Percentiles rank a stretch among this genome's conserved stretches.
phyloP scores from a whole-genome alignment of 1,139 yeast genomes.

The Saccharomyces hybrid region DNA sequence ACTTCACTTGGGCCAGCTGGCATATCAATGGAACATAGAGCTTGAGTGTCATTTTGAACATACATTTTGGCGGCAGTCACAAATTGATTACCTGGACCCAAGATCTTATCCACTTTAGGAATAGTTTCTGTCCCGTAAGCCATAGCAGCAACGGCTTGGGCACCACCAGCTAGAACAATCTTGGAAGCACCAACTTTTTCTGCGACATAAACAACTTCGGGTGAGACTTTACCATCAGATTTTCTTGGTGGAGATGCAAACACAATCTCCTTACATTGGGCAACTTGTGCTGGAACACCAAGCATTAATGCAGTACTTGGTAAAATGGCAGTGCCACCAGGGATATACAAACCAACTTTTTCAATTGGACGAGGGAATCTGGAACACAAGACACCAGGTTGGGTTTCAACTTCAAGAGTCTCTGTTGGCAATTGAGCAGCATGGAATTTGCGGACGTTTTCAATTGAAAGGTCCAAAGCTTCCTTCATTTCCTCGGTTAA shows the following conservation, averaged over 20 bases:
- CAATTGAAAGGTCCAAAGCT: slow-evolving; percentile 84
- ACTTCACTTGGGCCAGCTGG: slow-evolving; percentile 99
- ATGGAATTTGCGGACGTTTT: slow-evolving; percentile 86
- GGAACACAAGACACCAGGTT: slow-evolving; percentile 89
- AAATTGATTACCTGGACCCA: slow-evolving; percentile 98
- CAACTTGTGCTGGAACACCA: slow-evolving; percentile 98
- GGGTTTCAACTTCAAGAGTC: slow-evolving; percentile 78
- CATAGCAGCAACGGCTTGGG: slow-evolving; percentile 97
- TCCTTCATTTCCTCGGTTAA: slow-evolving; percentile 68
- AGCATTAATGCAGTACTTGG: slow-evolving; percentile 98
- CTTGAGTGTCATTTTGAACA: slow-evolving; percentile 91
- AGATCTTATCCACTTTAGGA: slow-evolving; percentile 89
- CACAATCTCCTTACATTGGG: slow-evolving; percentile 90
- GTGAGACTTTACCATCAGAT: slow-evolving; percentile 79
- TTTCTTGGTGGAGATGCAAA: slow-evolving; percentile 96
- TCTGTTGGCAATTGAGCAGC: slow-evolving; percentile 76
- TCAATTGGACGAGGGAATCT: slow-evolving; percentile 93
- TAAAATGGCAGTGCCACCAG: slow-evolving; percentile 97
- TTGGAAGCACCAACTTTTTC: slow-evolving; percentile 87
- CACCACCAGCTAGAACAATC: slow-evolving; percentile 96
- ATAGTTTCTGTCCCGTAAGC: slow-evolving; percentile 94
- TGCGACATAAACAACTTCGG: slow-evolving; percentile 96
- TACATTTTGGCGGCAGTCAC: slow-evolving; percentile 99
- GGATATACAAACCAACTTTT: slow-evolving; percentile 89
- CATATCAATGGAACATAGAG: slow-evolving; percentile 94